Percentiles rank a stretch among this genome's conserved stretches.
Conservation (phyloP, 2,329 filamentous ascomycete genomes). For the Thielaviopsis ethacetica region DNA sequence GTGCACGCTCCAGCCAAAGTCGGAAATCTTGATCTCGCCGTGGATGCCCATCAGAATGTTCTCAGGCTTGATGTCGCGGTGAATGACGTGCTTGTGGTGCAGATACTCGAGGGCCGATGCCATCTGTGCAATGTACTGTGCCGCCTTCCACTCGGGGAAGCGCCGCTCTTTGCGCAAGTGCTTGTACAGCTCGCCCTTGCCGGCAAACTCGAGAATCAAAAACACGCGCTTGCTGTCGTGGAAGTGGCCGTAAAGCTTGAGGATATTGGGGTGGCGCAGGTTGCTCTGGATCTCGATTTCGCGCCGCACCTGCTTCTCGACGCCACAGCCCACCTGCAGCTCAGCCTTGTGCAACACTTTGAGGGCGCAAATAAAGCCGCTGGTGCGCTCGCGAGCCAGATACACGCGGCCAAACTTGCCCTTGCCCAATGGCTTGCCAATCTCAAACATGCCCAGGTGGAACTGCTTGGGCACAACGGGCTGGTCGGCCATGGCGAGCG, state of each 20-base stretch:
- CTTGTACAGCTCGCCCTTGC: conserved; percentile 77
- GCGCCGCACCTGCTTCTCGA: conserved; percentile 74
- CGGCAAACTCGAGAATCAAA: conserved; percentile 73
- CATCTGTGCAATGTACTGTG: conserved; percentile 81
- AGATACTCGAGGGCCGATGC: conserved; percentile 77
- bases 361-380: conserved; percentile 69
- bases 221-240: conserved; percentile 81
- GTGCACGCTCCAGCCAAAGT: conserved; percentile 97
- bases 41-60: conserved; percentile 94
- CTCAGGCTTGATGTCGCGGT: conserved; percentile 93
- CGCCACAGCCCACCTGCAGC: conserved; percentile 50
- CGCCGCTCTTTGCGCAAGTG: conserved; percentile 61
- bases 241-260: conserved; percentile 74
- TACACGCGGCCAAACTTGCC: conserved; percentile 82
- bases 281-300: conserved; percentile 87
- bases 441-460: conserved; percentile 89
- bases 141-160: conserved; percentile 75
- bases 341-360: conserved; percentile 80
- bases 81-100: conserved; percentile 94
- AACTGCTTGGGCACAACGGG: conserved; percentile 46
- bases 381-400: conserved; percentile 61
- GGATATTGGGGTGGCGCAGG: conserved; percentile 69
- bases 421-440: conserved; percentile 70
- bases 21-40: conserved; percentile 95
- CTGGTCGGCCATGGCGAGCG: conserved; percentile 38